A percentile compares a stretch with the other conserved stretches of the same genome.
These are phyloP conservation scores for Hypomyces perniciosus DNA, from an alignment of 2,329 filamentous ascomycete genomes.

Conservation along the genomic window DNA sequence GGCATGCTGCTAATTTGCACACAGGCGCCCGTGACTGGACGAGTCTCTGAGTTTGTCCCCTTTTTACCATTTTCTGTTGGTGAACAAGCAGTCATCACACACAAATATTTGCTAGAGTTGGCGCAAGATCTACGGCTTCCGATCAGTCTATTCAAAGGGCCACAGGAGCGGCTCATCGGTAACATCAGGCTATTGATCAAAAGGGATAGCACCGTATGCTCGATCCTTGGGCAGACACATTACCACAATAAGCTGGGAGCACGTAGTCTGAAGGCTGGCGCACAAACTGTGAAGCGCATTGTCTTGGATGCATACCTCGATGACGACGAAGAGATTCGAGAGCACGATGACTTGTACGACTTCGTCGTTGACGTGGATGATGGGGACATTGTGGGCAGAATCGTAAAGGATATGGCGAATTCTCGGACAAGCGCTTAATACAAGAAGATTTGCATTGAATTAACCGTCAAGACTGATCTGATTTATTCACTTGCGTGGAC, in stretches of 20 bases:
- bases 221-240: conserved; percentile 1
- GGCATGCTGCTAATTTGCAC: background rate
- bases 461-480: too few relatives aligned
- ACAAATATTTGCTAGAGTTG: conserved; percentile 7
- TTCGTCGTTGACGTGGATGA: conserved; percentile 3
- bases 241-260: conserved; percentile 7
- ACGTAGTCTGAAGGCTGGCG: conserved; percentile 4
- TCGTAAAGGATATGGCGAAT: background rate
- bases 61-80: conserved; percentile 5
- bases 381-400: conserved; percentile 1
- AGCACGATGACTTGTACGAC: background rate
- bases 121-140: conserved; percentile 3
- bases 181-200: conserved; percentile 3
- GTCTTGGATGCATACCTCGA: conserved; percentile 8
- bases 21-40: conserved; percentile 8
- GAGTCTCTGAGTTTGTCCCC: conserved; percentile 10
- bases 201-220: background rate
- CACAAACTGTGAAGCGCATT: conserved; percentile 6
- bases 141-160: background rate
- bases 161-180: conserved; percentile 3
- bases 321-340: conserved; percentile 5
- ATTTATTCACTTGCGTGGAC: too few relatives aligned
- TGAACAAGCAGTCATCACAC: conserved; percentile 12
- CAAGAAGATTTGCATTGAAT: too few relatives aligned
- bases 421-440: too few relatives aligned